Conservation (phyloP, 78 protist genomes). For the Thecamonas trahens region DNA sequence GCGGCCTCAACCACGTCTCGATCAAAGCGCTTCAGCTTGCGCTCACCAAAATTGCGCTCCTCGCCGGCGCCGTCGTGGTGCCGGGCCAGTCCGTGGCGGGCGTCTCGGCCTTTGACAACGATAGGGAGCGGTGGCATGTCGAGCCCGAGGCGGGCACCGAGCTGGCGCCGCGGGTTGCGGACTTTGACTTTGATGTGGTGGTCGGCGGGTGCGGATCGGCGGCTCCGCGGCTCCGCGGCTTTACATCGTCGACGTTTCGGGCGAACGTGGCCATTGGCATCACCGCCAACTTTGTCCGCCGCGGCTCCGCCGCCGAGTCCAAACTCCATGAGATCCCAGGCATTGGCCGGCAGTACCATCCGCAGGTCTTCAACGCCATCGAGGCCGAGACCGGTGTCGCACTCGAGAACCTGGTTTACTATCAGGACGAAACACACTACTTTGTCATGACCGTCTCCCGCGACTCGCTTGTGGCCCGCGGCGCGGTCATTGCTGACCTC, state of each 20-base stretch:
- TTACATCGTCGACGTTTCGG: too few relatives aligned
- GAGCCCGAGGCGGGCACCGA: too few relatives aligned
- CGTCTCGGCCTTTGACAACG: too few relatives aligned
- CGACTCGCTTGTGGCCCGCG: not conserved
- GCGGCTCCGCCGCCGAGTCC: too few relatives aligned
- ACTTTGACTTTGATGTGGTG: too few relatives aligned
- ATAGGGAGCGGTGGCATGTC: too few relatives aligned
- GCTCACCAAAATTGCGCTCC: not conserved
- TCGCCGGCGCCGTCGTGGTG: not conserved
- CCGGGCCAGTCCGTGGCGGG: too few relatives aligned
- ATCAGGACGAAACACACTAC: not conserved
- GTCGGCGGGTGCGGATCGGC: too few relatives aligned
- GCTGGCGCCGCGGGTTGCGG: too few relatives aligned
- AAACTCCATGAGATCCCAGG: too few relatives aligned
- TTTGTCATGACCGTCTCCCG: not conserved
- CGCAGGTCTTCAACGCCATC: not conserved
- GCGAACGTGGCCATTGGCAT: not conserved
- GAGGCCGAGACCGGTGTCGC: not conserved
- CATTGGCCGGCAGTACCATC: not conserved
- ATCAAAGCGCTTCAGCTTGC: not conserved
- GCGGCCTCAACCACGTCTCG: slow-evolving; percentile 1
- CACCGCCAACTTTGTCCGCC: not conserved
- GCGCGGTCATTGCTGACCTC: too few relatives aligned
- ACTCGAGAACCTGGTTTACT: not conserved
- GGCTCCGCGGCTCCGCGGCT: too few relatives aligned